A percentile compares a stretch with the other conserved stretches of the same genome.
Evolutionary conservation across 148 eudicot genomes (phyloP).

Genomic region (Vaccinium myrtillus): DNA sequence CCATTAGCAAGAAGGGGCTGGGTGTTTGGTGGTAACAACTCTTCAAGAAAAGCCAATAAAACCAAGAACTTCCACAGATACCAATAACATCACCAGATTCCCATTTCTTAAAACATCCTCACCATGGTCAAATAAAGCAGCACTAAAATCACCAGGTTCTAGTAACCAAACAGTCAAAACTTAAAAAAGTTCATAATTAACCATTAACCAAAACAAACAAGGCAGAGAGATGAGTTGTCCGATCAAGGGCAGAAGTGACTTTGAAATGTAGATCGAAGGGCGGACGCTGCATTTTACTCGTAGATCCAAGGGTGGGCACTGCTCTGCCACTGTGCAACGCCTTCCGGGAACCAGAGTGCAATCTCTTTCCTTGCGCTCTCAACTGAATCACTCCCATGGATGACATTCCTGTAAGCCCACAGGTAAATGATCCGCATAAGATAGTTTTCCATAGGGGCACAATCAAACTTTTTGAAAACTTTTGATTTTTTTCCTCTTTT

Average conservation of each 20-base stretch:
- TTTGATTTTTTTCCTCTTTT: too few relatives aligned
- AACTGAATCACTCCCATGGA: constrained; percentile 87
- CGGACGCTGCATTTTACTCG: constrained; percentile 66
- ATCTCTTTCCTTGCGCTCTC: constrained; percentile 92
- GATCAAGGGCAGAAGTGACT: neutral
- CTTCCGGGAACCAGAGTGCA: constrained; percentile 91
- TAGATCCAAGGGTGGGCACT: constrained; percentile 82
- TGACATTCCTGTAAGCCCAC: constrained; percentile 57
- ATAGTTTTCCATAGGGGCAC: neutral
- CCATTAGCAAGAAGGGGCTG: neutral
- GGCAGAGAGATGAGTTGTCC: neutral
- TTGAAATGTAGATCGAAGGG: constrained; percentile 72
- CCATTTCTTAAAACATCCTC: neutral
- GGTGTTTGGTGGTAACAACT: neutral
- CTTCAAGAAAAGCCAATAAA: neutral
- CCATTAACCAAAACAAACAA: neutral
- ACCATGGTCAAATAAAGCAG: neutral
- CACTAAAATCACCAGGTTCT: neutral
- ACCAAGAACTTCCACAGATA: neutral
- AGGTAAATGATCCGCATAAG: neutral
- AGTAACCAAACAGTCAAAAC: neutral
- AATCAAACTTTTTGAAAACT: too few relatives aligned
- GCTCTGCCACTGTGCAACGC: constrained; percentile 73
- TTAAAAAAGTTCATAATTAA: neutral
- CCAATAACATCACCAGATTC: neutral